Evolutionary conservation across 768 basidiomycete genomes (phyloP).

Genomic region (Suillus subluteus): DNA sequence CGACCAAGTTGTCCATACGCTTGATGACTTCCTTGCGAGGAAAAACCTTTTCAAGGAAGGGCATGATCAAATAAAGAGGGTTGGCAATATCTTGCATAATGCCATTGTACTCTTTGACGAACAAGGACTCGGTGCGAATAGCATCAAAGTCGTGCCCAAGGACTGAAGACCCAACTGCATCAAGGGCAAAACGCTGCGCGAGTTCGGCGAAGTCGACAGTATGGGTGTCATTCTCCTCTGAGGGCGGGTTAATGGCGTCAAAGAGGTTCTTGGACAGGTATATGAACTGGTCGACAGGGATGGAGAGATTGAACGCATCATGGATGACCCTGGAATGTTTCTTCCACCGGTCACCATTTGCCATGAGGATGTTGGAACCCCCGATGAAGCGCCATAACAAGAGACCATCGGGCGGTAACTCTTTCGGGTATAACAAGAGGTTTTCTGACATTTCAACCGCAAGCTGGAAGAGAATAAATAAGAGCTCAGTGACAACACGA

Average conservation of each 20-base stretch:
- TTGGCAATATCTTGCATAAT: slow-evolving; percentile 41
- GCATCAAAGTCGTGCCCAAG: slow-evolving; percentile 43
- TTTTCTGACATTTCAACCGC: slow-evolving; percentile 25
- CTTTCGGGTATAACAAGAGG: slow-evolving; percentile 18
- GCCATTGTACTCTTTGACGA: slow-evolving; percentile 40
- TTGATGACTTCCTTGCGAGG: slow-evolving; percentile 33
- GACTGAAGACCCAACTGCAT: slow-evolving; percentile 41
- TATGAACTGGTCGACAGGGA: slow-evolving; percentile 39
- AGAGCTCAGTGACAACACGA: background rate
- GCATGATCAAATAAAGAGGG: slow-evolving; percentile 37
- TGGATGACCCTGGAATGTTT: slow-evolving; percentile 40
- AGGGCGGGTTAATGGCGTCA: slow-evolving; percentile 17
- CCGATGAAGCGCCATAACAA: slow-evolving; percentile 42
- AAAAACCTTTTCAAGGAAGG: slow-evolving; percentile 34
- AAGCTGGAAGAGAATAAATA: background rate
- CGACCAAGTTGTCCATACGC: slow-evolving; percentile 35
- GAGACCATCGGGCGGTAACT: slow-evolving; percentile 34
- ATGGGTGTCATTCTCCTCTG: slow-evolving; percentile 34
- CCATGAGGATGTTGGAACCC: slow-evolving; percentile 39
- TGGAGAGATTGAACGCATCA: slow-evolving; percentile 36
- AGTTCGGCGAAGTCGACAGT: slow-evolving; percentile 31
- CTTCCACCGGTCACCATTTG: slow-evolving; percentile 43
- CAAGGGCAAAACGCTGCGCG: slow-evolving; percentile 37
- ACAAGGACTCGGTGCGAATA: slow-evolving; percentile 35
- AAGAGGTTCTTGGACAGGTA: slow-evolving; percentile 36